These are phyloP conservation scores for Gnaphalium uliginosum DNA, from an alignment of 129 eudicot species.

Conservation along the genomic window DNA sequence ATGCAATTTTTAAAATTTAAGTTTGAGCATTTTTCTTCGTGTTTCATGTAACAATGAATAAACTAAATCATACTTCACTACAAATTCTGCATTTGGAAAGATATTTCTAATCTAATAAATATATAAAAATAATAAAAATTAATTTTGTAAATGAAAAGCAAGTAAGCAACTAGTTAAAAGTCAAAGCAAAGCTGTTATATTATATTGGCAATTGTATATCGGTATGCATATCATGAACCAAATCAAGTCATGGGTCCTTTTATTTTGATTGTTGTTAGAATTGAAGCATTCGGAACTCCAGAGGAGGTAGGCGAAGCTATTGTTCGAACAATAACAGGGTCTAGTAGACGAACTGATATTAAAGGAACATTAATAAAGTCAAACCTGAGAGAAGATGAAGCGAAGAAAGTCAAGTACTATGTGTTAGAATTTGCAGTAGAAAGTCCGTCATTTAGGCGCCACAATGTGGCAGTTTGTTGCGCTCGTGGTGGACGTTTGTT, in stretches of 20 bases:
- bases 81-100: neutral
- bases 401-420: slow-evolving; percentile 58
- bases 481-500: slow-evolving; percentile 58
- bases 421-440: slow-evolving; percentile 71
- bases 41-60: neutral
- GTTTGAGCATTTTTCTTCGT: neutral
- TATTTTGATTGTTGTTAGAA: slow-evolving; percentile 40
- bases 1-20: neutral
- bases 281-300: slow-evolving; percentile 90
- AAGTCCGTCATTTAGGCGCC: slow-evolving; percentile 67
- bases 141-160: neutral
- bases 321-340: slow-evolving; percentile 50
- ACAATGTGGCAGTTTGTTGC: slow-evolving; percentile 84
- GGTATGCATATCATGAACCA: slow-evolving; percentile 7
- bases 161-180: neutral
- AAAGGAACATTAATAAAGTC: slow-evolving; percentile 62
- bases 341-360: slow-evolving; percentile 43
- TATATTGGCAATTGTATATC: neutral
- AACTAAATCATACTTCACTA: neutral
- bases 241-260: neutral
- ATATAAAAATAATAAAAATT: neutral
- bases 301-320: slow-evolving; percentile 82
- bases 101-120: neutral
- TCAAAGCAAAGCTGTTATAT: neutral
- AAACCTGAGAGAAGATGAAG: slow-evolving; percentile 55